Conservation (phyloP, 1,139 yeast genomes). For the Yarrowia galli region DNA sequence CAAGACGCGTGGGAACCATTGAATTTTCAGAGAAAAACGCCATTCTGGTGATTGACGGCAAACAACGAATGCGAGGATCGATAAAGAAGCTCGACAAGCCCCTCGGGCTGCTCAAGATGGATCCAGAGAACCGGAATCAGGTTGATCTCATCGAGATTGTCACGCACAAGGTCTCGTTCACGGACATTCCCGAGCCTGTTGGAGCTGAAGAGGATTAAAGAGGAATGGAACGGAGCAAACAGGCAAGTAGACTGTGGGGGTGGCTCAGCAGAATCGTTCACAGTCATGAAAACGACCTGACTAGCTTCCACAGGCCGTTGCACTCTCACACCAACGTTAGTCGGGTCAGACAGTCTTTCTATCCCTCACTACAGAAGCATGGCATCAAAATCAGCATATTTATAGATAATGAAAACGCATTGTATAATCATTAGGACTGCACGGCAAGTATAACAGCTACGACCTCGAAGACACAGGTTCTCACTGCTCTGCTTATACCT, state of each 20-base stretch:
- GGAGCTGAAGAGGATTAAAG: constrained; percentile 2
- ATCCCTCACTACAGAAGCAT: background rate
- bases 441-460: too few species aligned
- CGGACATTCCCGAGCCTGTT: constrained; percentile 33
- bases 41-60: constrained; percentile 28
- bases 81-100: constrained; percentile 40
- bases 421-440: background rate
- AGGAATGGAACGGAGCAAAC: too few species aligned
- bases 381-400: background rate
- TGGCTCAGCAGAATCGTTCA: too few species aligned
- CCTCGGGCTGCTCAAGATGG: constrained; percentile 39
- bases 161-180: constrained; percentile 36
- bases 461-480: too few species aligned
- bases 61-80: constrained; percentile 35
- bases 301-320: too few species aligned
- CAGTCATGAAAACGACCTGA: too few species aligned
- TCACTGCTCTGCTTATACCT: too few species aligned
- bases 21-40: constrained; percentile 22
- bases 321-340: too few species aligned
- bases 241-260: too few species aligned
- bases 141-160: constrained; percentile 38
- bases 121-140: constrained; percentile 2
- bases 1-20: constrained; percentile 35
- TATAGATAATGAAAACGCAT: constrained; percentile 10
- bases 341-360: background rate